Base-by-base conservation (phyloP, 257 asterid species). In the Hygrophila difformis region DNA sequence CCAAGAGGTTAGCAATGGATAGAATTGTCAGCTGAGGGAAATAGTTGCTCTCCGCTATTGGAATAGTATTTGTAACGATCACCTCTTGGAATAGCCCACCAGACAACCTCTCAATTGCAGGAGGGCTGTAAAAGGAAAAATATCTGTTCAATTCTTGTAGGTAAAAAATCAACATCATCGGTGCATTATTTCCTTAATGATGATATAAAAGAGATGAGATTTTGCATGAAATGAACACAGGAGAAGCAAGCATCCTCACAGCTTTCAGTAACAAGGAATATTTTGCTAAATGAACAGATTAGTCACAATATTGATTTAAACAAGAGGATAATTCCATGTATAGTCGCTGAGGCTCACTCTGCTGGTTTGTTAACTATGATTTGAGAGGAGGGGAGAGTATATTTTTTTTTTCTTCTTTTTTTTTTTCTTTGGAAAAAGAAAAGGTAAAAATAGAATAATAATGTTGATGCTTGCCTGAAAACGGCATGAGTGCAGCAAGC, bases 401-500 rank as follows among this genome's bases (percentile, higher is more conserved):
- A n/a, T n/a, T n/a, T n/a, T n/a, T n/a, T n/a, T n/a, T n/a, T n/a
- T 26, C 8, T 26, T 8, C 31, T 26, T 26, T 3, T 3, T 26
- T 8, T 8, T 3, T 3, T 26, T 26, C 8, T 26, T 26, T 1
- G 31, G 31, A 26, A 26, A 26, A 26, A 33, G 10, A 33, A 33
- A 33, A 33, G 37, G 37, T 9, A 5, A 5, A 33, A 33, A 2
- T 3, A 3, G 7, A 8, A 33, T 5, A 33, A 5, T 5, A 33
- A 33, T 33, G 37, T 33, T 33, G 37, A 33, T 33, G 12, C 18
- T 62, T 48, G 82, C 97, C 97, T 89, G 59, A 89, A 82, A 52
- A 89, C 96, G 54, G 98, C 96, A 66, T 89, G 98, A 22, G 93
- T 82, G 51, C 96, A 18, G 71, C 96, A 89, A 14, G 98, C 98